Base-by-base conservation (phyloP, 2,329 filamentous ascomycete species). In the Fusarium tanahbumbuense region DNA sequence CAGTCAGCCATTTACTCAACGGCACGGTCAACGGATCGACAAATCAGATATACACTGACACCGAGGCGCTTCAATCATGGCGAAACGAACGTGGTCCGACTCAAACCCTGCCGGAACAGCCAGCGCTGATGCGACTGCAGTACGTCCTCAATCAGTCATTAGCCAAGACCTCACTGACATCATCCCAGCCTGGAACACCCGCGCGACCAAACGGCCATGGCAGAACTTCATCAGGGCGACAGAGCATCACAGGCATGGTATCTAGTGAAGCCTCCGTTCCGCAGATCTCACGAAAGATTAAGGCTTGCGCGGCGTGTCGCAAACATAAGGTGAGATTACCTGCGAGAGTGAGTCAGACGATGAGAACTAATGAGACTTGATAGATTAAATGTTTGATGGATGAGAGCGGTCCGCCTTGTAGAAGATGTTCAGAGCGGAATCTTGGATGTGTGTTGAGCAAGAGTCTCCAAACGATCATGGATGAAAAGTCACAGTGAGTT, bases 371-470 rank as follows among this genome's bases (percentile, higher is more conserved):
- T n/a, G 58, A 23, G 50, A 11, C 3, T 6, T 25, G 16, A 3
- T 27, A 82, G 80, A 82, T 82, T 56, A 81, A 81, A 68, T 82
- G 81, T 46, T 67, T 81, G 46, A 82, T 82, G 80, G 80, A 81
- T 48, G 78, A 80, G 37, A 76, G 73, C 27, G 79, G 79, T 1
- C 80, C 81, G 4, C 80, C 80, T 5, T 82, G 81, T 64, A 75
- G 77, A 7, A 73, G 81, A 57, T 82, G 81, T 47, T 64, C 75
- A 20, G 79, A 82, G 60, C 67, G 78, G 16, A 78, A 78, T 41
- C 64, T 82, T 28, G 76, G 76, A 1, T 82, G 81, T 49, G 79
- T 81, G 3, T 60, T 82, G 50, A 81, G 80, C 47, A 82, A 82
- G 73, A 82, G 79, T 47, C 72, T 82, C 5, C 81, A 82, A 64